These are phyloP conservation scores for Aspergillus ochraceus DNA, from an alignment of 2,329 filamentous ascomycete species.

Conservation along the genomic window DNA sequence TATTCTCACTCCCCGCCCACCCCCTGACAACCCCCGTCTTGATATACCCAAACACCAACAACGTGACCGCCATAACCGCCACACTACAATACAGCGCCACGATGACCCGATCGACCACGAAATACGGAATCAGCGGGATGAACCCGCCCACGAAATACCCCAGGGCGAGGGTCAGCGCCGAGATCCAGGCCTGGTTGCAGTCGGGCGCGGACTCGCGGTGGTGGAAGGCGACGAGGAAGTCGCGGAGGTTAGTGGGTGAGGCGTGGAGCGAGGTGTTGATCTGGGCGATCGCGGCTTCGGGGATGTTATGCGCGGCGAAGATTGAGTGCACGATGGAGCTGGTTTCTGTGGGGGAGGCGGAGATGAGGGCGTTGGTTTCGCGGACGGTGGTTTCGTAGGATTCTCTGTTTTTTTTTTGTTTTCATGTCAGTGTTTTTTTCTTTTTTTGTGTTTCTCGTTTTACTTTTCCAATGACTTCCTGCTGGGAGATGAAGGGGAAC, in stretches of 20 bases:
- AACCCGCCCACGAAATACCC: constrained; percentile 71
- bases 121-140: constrained; percentile 71
- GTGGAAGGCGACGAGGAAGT: constrained; percentile 51
- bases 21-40: constrained; percentile 50
- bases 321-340: constrained; percentile 40
- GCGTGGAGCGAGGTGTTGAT: constrained; percentile 39
- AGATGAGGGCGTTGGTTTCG: constrained; percentile 44
- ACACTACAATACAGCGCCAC: constrained; percentile 52
- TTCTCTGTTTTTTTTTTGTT: constrained; percentile 28
- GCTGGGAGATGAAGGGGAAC: constrained; percentile 14
- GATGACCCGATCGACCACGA: constrained; percentile 52
- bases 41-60: constrained; percentile 44
- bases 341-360: constrained; percentile 38
- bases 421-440: neutral
- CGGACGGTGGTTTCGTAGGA: constrained; percentile 48
- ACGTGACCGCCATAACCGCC: constrained; percentile 42
- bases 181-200: constrained; percentile 49
- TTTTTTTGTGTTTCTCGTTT: too few relatives aligned
- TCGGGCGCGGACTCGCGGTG: constrained; percentile 48
- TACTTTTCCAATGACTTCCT: too few relatives aligned
- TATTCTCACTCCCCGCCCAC: constrained; percentile 46
- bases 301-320: constrained; percentile 44
- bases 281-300: constrained; percentile 33
- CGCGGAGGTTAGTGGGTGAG: constrained; percentile 41
- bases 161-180: constrained; percentile 64